phyloP scores from a whole-genome alignment of 2,329 filamentous ascomycete species.

The Arthrobotrys sinensis region DNA sequence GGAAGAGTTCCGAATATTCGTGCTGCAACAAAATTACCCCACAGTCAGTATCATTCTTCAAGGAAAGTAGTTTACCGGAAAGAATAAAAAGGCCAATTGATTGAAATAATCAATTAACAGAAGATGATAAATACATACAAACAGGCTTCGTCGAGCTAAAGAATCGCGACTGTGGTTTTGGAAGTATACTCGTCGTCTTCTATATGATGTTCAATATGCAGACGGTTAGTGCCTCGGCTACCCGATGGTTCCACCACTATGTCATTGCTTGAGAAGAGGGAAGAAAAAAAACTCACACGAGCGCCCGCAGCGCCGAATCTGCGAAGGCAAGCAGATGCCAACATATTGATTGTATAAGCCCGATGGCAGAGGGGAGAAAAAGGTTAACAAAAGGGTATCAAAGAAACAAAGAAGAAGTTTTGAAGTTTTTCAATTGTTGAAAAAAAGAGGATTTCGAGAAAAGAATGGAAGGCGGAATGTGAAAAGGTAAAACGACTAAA shows the following conservation, averaged over 20 bases:
- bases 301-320: slow-evolving; percentile 56
- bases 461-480: slow-evolving; percentile 31
- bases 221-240: slow-evolving; percentile 54
- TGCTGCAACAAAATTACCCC: slow-evolving; percentile 70
- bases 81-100: slow-evolving; percentile 61
- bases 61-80: not conserved
- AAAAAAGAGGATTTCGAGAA: slow-evolving; percentile 4
- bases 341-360: slow-evolving; percentile 32
- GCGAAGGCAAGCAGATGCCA: slow-evolving; percentile 60
- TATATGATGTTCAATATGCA: slow-evolving; percentile 19
- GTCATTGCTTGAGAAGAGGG: slow-evolving; percentile 25
- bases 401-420: slow-evolving; percentile 19
- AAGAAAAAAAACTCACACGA: slow-evolving; percentile 61
- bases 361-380: slow-evolving; percentile 34
- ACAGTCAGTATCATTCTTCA: slow-evolving; percentile 35
- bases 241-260: slow-evolving; percentile 40
- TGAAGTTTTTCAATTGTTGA: slow-evolving; percentile 23
- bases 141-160: slow-evolving; percentile 90
- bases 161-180: slow-evolving; percentile 78
- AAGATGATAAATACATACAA: slow-evolving; percentile 72
- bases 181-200: slow-evolving; percentile 73
- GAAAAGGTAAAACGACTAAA: slow-evolving; percentile 35
- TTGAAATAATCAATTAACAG: not conserved
- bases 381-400: slow-evolving; percentile 62
- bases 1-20: slow-evolving; percentile 88